Evolutionary conservation across 768 basidiomycete genomes (phyloP).

Genomic region (Mycena galericulata): DNA sequence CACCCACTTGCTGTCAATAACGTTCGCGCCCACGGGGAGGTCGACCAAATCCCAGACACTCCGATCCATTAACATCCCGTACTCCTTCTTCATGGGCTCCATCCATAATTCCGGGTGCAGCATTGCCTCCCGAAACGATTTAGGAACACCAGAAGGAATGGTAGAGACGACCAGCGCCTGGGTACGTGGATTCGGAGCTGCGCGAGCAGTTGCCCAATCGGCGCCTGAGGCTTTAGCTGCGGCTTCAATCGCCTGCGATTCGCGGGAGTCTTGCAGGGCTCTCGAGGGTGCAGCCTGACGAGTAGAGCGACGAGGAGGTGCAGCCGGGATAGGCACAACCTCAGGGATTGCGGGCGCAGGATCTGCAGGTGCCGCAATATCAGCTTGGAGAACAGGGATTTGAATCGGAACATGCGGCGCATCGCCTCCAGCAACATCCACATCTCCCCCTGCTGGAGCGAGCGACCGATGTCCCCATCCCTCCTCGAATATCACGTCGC

Average conservation of each 20-base stretch:
- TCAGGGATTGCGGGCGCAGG: neutral
- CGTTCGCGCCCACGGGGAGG: conserved; percentile 29
- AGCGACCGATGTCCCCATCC: conserved; percentile 27
- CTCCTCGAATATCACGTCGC: conserved; percentile 43
- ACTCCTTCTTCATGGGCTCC: conserved; percentile 28
- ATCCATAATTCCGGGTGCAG: conserved; percentile 26
- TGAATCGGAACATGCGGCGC: neutral
- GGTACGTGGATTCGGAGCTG: neutral
- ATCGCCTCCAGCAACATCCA: neutral
- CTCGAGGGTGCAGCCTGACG: neutral
- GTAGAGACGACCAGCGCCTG: conserved; percentile 8
- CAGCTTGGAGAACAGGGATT: neutral
- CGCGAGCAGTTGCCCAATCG: conserved; percentile 1
- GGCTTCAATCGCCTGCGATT: neutral
- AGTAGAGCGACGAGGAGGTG: conserved; percentile 1
- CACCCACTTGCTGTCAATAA: too few relatives aligned
- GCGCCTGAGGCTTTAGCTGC: neutral
- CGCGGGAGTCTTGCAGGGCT: neutral
- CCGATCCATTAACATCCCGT: conserved; percentile 20
- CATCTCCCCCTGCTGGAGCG: too few relatives aligned
- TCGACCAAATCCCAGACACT: conserved; percentile 36
- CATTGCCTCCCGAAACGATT: conserved; percentile 29
- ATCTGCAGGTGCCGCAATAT: neutral
- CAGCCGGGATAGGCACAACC: neutral
- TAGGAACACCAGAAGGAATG: neutral